phyloP scores from a whole-genome alignment of 345 rosid species.

The Moringa oleifera region DNA sequence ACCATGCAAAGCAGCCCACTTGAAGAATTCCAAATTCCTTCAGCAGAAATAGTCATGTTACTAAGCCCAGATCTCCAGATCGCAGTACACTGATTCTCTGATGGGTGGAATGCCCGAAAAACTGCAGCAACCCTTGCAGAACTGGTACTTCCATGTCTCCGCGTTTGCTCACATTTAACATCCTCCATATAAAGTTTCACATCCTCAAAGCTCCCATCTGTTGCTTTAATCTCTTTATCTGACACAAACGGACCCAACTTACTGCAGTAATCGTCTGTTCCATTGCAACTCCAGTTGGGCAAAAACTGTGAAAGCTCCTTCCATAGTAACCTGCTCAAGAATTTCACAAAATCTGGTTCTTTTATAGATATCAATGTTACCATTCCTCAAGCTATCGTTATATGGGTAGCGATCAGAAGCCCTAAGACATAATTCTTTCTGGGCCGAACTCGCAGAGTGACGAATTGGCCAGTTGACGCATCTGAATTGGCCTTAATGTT shows the following conservation, averaged over 20 bases:
- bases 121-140: conserved; percentile 60
- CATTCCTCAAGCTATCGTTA: conserved; percentile 24
- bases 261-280: conserved; percentile 44
- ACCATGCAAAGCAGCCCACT: conserved; percentile 90
- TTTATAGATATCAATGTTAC: conserved; percentile 44
- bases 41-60: conserved; percentile 74
- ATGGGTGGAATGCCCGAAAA: conserved; percentile 50
- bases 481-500: too few species aligned
- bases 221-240: conserved; percentile 45
- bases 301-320: conserved; percentile 39
- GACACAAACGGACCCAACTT: conserved; percentile 67
- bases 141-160: conserved; percentile 22
- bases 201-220: conserved; percentile 69
- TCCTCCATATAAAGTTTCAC: conserved; percentile 58
- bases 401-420: conserved; percentile 74
- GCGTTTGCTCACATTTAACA: conserved; percentile 45
- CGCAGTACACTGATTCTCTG: conserved; percentile 40
- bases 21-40: conserved; percentile 75
- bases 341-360: conserved; percentile 54
- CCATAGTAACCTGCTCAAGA: conserved; percentile 41
- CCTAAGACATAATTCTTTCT: conserved; percentile 41
- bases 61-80: conserved; percentile 44
- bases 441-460: conserved; percentile 48
- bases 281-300: conserved; percentile 83
- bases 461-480: conserved; percentile 45